Evolutionary conservation across 345 rosid genomes (phyloP).

Genomic region (Cardamine resedifolia): DNA sequence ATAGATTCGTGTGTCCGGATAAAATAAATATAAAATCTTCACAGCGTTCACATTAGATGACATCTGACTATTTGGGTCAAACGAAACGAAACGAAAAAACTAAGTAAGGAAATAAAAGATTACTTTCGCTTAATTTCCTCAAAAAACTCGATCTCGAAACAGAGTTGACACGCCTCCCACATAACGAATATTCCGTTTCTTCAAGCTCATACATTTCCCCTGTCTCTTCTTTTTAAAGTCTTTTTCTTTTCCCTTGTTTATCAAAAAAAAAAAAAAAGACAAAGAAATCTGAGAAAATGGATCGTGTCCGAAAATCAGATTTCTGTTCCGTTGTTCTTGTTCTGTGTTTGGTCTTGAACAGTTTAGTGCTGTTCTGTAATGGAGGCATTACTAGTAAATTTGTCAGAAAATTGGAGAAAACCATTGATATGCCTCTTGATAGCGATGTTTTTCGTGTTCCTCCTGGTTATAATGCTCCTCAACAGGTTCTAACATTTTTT

Average conservation of each 20-base stretch:
- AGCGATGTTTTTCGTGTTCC: constrained; percentile 70
- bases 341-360: constrained; percentile 45
- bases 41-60: not conserved
- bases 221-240: not conserved
- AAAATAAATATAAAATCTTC: not conserved
- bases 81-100: not conserved
- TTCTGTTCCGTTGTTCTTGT: constrained; percentile 26
- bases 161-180: not conserved
- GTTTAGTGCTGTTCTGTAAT: constrained; percentile 42
- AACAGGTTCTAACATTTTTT: constrained; percentile 56
- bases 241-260: not conserved
- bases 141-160: not conserved
- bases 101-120: not conserved
- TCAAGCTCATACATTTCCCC: not conserved
- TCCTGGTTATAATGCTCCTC: constrained; percentile 86
- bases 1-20: constrained; percentile 28
- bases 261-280: not conserved
- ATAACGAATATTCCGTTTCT: constrained; percentile 3
- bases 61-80: not conserved
- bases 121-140: not conserved
- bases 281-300: constrained; percentile 24
- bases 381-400: constrained; percentile 73
- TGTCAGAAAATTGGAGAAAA: constrained; percentile 53
- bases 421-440: constrained; percentile 72
- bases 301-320: not conserved